Evolutionary conservation across 2,329 filamentous ascomycete species (phyloP).

Genomic region (Colletotrichum viniferum): DNA sequence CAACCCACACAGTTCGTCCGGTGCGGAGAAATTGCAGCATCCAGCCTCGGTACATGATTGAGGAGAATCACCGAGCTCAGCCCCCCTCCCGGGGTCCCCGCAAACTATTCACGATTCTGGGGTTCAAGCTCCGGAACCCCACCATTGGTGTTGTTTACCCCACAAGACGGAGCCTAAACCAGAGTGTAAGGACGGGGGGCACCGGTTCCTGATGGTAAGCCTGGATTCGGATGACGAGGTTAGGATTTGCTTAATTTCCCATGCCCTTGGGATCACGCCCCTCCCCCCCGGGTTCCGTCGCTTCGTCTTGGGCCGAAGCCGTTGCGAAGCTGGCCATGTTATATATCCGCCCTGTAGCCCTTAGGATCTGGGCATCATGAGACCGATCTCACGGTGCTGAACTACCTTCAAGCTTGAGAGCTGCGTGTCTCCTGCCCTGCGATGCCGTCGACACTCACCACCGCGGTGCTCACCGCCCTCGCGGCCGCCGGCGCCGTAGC

Average conservation of each 20-base stretch:
- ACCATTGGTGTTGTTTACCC: neutral
- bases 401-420: neutral
- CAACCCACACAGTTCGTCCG: neutral
- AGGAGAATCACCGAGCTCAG: constrained; percentile 9
- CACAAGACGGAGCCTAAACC: neutral
- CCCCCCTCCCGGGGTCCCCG: neutral
- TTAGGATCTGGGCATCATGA: neutral
- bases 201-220: neutral
- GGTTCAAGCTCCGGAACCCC: neutral
- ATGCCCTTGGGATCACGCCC: neutral
- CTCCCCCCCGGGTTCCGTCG: neutral
- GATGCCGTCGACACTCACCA: constrained; percentile 4
- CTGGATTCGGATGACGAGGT: neutral
- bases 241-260: neutral
- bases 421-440: neutral
- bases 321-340: neutral
- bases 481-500: neutral
- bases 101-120: neutral
- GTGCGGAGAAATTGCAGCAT: constrained; percentile 4
- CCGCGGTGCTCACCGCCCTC: neutral
- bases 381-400: neutral
- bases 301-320: neutral
- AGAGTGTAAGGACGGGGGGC: neutral
- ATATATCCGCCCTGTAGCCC: neutral
- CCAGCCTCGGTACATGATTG: constrained; percentile 8